phyloP scores from a whole-genome alignment of 2,329 filamentous ascomycete species.

The Colletotrichum eleusines region DNA sequence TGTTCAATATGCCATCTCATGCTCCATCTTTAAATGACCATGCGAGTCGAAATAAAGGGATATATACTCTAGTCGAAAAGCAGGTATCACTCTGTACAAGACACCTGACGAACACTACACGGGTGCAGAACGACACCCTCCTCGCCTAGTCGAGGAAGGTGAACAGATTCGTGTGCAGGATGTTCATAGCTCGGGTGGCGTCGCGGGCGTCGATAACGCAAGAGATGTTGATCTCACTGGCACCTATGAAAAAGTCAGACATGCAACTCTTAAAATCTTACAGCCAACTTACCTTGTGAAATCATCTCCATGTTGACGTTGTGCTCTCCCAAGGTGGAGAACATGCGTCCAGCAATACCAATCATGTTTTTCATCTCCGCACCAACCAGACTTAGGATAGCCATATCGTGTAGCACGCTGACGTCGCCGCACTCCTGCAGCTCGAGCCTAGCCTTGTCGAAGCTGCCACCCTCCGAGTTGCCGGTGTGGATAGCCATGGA shows the following conservation, averaged over 20 bases:
- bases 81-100: conserved; percentile 19
- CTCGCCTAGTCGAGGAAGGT: conserved; percentile 82
- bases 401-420: conserved; percentile 91
- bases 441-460: conserved; percentile 77
- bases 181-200: conserved; percentile 92
- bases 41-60: conserved; percentile 2
- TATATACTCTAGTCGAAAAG: conserved; percentile 20
- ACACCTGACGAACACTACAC: not conserved
- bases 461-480: conserved; percentile 70
- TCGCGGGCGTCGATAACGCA: conserved; percentile 95
- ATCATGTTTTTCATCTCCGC: conserved; percentile 98
- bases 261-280: conserved; percentile 62
- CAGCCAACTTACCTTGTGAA: conserved; percentile 79
- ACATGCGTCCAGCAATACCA: conserved; percentile 94
- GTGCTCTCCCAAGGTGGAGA: conserved; percentile 91
- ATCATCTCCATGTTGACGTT: conserved; percentile 99
- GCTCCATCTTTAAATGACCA: conserved; percentile 9
- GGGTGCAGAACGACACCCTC: not conserved
- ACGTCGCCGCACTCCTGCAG: conserved; percentile 87
- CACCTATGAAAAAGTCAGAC: conserved; percentile 68
- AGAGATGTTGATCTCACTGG: conserved; percentile 98
- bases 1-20: conserved; percentile 17
- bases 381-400: conserved; percentile 93
- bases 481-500: conserved; percentile 96
- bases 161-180: conserved; percentile 96